phyloP scores from a whole-genome alignment of 352 stramenopile genomes.

The Plasmopara halstedii region DNA sequence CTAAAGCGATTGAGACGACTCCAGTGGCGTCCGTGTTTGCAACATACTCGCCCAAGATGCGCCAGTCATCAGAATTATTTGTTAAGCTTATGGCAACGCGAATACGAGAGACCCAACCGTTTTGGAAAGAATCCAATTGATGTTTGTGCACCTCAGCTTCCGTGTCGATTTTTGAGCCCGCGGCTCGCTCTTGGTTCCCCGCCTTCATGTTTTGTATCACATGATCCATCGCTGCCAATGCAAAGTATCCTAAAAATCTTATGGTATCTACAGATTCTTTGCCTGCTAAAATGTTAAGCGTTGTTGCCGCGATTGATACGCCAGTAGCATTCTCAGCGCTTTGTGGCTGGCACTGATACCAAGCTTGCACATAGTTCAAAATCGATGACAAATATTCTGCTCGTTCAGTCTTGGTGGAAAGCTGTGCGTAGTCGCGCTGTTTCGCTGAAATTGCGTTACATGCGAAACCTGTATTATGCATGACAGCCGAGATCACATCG shows the following conservation, averaged over 20 bases:
- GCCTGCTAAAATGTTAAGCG: conserved; percentile 68
- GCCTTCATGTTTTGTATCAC: conserved; percentile 22
- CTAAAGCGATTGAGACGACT: conserved; percentile 29
- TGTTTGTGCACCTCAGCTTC: neutral
- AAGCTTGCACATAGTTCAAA: conserved; percentile 61
- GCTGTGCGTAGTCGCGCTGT: conserved; percentile 59
- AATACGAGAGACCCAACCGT: conserved; percentile 59
- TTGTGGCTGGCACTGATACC: conserved; percentile 29
- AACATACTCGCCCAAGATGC: conserved; percentile 49
- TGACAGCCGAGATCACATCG: conserved; percentile 65
- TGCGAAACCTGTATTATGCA: conserved; percentile 56
- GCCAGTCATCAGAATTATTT: conserved; percentile 41
- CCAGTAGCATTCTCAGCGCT: conserved; percentile 5
- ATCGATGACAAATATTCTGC: conserved; percentile 69
- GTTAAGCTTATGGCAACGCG: conserved; percentile 52
- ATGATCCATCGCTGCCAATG: conserved; percentile 49
- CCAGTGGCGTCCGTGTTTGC: conserved; percentile 34
- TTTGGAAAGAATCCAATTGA: conserved; percentile 1
- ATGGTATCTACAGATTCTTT: conserved; percentile 73
- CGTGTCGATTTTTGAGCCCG: neutral
- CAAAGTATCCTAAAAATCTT: conserved; percentile 65
- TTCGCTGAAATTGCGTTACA: conserved; percentile 14
- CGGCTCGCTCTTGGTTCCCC: neutral
- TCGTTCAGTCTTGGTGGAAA: conserved; percentile 65
- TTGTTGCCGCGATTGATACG: conserved; percentile 59